A percentile compares a stretch with the other conserved stretches of the same genome.
phyloP scores from a whole-genome alignment of 225 moss, liverwort and hornwort genomes.

The Marchantia paleacea region DNA sequence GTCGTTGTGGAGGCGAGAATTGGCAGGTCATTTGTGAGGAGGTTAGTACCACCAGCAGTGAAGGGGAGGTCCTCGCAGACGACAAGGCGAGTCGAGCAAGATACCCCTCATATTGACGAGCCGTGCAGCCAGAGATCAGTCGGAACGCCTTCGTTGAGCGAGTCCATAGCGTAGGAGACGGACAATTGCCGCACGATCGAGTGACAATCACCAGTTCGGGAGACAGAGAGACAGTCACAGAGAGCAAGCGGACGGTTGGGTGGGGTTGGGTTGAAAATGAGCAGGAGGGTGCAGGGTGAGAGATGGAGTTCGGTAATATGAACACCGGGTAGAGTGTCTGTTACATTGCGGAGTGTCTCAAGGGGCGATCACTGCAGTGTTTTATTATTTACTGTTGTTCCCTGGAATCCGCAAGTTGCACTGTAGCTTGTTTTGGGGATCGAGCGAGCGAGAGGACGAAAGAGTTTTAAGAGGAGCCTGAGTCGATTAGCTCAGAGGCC shows the following conservation, averaged over 20 bases:
- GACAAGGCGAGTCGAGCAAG: not conserved
- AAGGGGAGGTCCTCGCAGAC: not conserved
- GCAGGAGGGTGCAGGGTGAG: not conserved
- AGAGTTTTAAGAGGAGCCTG: slow-evolving; percentile 3
- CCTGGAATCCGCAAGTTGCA: not conserved
- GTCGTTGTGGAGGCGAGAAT: slow-evolving; percentile 10
- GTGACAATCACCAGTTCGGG: not conserved
- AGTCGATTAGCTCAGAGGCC: not conserved
- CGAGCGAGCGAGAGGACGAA: not conserved
- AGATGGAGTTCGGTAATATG: not conserved
- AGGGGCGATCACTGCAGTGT: not conserved
- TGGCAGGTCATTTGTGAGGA: not conserved
- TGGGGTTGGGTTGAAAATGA: no score
- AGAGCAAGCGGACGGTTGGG: not conserved
- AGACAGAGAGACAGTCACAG: not conserved
- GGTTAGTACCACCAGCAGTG: slow-evolving; percentile 1
- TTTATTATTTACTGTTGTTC: not conserved
- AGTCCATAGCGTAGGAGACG: not conserved
- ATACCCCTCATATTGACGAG: not conserved
- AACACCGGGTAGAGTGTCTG: not conserved
- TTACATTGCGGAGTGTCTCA: no score
- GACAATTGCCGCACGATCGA: not conserved
- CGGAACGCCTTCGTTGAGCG: not conserved
- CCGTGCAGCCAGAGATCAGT: no score
- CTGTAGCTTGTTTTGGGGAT: slow-evolving; percentile 10